Conservation (phyloP, 2,329 filamentous ascomycete genomes). For the Venturia nashicola region DNA sequence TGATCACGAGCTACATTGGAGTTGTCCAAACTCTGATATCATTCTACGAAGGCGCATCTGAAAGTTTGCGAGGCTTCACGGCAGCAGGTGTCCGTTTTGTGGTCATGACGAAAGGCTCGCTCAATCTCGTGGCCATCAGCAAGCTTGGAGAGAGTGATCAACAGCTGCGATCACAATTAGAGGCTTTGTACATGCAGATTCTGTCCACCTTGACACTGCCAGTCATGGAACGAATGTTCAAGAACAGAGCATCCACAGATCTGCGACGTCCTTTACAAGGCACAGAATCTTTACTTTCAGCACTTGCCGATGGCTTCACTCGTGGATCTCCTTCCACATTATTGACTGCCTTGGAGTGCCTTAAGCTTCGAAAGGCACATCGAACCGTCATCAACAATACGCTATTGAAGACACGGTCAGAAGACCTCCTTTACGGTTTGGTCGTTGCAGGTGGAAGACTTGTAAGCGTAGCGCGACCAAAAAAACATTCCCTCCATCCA, state of each 20-base stretch:
- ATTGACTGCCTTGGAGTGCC: constrained; percentile 80
- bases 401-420: constrained; percentile 64
- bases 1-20: constrained; percentile 90
- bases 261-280: constrained; percentile 80
- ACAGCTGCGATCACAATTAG: constrained; percentile 76
- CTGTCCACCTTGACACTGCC: constrained; percentile 88
- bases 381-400: constrained; percentile 76
- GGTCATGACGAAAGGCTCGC: constrained; percentile 67
- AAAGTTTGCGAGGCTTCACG: constrained; percentile 70
- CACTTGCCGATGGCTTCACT: constrained; percentile 88
- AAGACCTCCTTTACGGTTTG: constrained; percentile 78
- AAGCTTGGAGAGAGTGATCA: constrained; percentile 82
- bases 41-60: constrained; percentile 74
- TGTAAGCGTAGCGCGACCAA: constrained; percentile 87
- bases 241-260: constrained; percentile 84
- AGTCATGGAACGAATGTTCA: constrained; percentile 75
- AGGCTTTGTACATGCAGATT: constrained; percentile 96
- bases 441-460: constrained; percentile 86
- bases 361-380: constrained; percentile 83
- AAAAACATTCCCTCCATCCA: constrained; percentile 88
- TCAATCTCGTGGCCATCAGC: constrained; percentile 91
- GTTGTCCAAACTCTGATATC: constrained; percentile 96
- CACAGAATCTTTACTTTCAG: constrained; percentile 81
- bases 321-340: constrained; percentile 81
- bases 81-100: constrained; percentile 82